phyloP scores from a whole-genome alignment of 2,329 filamentous ascomycete species.

The Fusarium sp. region DNA sequence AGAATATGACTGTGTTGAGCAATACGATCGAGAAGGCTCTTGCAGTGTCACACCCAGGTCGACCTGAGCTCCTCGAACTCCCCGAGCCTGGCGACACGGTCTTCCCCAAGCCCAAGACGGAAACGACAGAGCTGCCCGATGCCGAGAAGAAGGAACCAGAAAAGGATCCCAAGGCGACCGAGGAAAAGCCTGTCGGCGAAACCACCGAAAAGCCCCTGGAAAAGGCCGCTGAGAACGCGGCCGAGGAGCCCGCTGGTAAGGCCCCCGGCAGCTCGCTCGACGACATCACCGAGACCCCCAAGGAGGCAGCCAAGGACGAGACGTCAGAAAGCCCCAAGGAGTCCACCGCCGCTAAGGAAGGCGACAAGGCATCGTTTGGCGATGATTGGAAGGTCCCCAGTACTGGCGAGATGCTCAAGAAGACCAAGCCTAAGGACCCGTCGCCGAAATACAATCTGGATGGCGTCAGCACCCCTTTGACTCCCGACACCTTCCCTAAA shows the following conservation, averaged over 20 bases:
- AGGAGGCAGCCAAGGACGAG: conserved; percentile 27
- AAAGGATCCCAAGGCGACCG: conserved; percentile 50
- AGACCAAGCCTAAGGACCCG: conserved; percentile 59
- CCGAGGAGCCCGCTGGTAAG: conserved; percentile 30
- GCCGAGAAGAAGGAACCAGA: conserved; percentile 31
- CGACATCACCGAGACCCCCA: conserved; percentile 41
- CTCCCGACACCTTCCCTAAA: conserved; percentile 85
- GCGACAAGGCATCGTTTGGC: conserved; percentile 40
- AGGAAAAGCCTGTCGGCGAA: conserved; percentile 29
- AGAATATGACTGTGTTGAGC: conserved; percentile 74
- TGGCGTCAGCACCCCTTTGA: conserved; percentile 80
- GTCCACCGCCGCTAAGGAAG: conserved; percentile 40
- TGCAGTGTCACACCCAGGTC: conserved; percentile 82
- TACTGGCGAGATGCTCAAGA: conserved; percentile 45
- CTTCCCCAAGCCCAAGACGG: conserved; percentile 43
- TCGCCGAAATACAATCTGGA: conserved; percentile 73
- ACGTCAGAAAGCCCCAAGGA: conserved; percentile 22
- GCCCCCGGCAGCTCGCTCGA: conserved; percentile 25
- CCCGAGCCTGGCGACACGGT: conserved; percentile 76
- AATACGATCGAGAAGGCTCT: conserved; percentile 79
- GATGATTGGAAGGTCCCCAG: conserved; percentile 46
- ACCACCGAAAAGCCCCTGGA: conserved; percentile 32
- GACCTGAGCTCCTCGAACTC: conserved; percentile 74
- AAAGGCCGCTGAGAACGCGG: conserved; percentile 26
- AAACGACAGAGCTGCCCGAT: conserved; percentile 18